Percentiles rank a stretch among this genome's conserved stretches.
phyloP scores from a whole-genome alignment of 352 stramenopile genomes.

The Phytophthora parvispora region DNA sequence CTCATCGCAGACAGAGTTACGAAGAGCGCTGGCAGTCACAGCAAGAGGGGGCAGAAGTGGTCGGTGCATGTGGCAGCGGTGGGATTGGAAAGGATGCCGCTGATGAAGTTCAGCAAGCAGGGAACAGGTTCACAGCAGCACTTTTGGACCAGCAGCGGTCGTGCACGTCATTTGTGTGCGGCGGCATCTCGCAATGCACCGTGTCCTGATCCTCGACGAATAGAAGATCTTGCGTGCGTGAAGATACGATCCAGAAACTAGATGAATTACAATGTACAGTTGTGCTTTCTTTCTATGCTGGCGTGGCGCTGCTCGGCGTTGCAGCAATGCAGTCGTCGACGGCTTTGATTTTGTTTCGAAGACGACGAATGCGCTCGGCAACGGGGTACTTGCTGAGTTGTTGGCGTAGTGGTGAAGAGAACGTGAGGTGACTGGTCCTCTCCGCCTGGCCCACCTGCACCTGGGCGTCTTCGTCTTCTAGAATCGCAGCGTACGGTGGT shows the following conservation, averaged over 20 bases:
- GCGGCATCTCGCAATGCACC: conserved; percentile 34
- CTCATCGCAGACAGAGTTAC: background rate
- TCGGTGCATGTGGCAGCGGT: conserved; percentile 15
- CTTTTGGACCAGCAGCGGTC: conserved; percentile 42
- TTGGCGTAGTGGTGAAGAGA: conserved; percentile 65
- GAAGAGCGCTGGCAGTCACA: conserved; percentile 26
- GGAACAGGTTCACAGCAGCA: conserved; percentile 25
- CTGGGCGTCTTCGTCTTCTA: conserved; percentile 39
- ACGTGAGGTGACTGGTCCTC: conserved; percentile 49
- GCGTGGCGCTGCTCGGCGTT: conserved; percentile 3
- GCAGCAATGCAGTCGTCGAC: conserved; percentile 53
- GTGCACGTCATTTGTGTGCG: conserved; percentile 43
- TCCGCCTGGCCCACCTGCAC: conserved; percentile 15
- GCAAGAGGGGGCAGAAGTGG: conserved; percentile 11
- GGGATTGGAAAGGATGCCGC: conserved; percentile 9
- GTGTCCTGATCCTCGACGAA: conserved; percentile 38
- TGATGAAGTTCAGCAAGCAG: conserved; percentile 11
- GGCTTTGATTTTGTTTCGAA: conserved; percentile 47
- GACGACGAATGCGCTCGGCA: conserved; percentile 41
- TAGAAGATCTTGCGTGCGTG: conserved; percentile 7
- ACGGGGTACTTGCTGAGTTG: conserved; percentile 57
- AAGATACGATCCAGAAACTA: conserved; percentile 2
- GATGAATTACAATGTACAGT: conserved; percentile 7
- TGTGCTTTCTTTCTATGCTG: conserved; percentile 1
- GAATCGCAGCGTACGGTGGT: conserved; percentile 52